A percentile compares a stretch with the other conserved stretches of the same genome.
Evolutionary conservation across 495 filamentous ascomycete species (phyloP).

Genomic region (Penicillium herquei): DNA sequence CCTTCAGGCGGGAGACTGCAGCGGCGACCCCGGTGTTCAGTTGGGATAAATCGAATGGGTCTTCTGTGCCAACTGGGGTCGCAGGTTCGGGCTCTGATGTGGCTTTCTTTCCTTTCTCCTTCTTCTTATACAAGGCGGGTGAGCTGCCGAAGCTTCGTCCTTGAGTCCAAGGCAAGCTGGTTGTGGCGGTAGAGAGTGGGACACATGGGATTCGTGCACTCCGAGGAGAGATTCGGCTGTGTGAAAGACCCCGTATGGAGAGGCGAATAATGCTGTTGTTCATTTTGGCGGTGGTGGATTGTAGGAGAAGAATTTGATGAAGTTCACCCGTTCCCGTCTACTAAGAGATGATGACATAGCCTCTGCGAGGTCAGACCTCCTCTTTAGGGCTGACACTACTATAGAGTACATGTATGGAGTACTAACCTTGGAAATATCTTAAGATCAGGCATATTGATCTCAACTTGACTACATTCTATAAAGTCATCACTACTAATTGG

Average conservation of each 20-base stretch:
- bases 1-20: conserved; percentile 54
- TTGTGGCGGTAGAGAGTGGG: not conserved
- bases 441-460: too few species aligned
- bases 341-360: too few species aligned
- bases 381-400: not conserved
- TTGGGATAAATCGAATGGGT: conserved; percentile 68
- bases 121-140: conserved; percentile 35
- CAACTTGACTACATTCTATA: too few species aligned
- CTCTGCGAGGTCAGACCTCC: not conserved
- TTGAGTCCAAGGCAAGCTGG: not conserved
- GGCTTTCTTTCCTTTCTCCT: conserved; percentile 32
- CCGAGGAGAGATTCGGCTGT: not conserved
- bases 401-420: not conserved
- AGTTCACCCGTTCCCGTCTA: not conserved
- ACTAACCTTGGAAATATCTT: too few species aligned
- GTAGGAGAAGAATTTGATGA: not conserved
- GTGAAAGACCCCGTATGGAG: conserved; percentile 1
- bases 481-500: too few species aligned
- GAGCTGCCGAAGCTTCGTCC: conserved; percentile 26
- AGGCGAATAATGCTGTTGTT: conserved; percentile 14
- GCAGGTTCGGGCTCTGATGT: conserved; percentile 1
- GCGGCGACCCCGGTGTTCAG: conserved; percentile 59
- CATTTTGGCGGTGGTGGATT: conserved; percentile 10
- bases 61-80: conserved; percentile 29
- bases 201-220: not conserved